Conservation (phyloP, 441 rosid species). For the Lepidium campestre region DNA sequence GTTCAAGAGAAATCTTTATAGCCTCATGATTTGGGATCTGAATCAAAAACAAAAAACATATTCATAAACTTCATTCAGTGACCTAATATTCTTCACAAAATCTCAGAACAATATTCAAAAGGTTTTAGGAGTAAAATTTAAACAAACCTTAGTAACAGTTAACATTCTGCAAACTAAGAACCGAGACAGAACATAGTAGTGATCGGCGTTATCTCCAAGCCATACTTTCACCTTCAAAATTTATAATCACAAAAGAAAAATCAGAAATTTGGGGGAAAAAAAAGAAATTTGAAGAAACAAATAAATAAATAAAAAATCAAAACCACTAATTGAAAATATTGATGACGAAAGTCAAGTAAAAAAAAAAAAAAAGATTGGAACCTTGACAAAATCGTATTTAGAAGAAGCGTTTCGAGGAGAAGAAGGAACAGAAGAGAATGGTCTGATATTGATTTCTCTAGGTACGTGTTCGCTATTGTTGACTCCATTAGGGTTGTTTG, state of each 20-base stretch:
- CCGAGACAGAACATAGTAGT: conserved; percentile 91
- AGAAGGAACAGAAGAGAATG: conserved; percentile 46
- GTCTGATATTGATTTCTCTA: conserved; percentile 27
- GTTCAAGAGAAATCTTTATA: conserved; percentile 91
- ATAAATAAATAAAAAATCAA: too few relatives aligned
- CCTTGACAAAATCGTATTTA: conserved; percentile 99
- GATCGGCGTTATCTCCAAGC: conserved; percentile 96
- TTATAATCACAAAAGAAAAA: neutral
- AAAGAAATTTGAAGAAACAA: neutral
- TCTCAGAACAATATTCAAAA: neutral
- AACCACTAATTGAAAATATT: neutral
- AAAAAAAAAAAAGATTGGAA: conserved; percentile 1
- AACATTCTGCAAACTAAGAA: conserved; percentile 92
- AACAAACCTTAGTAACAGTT: conserved; percentile 86
- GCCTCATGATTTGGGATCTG: conserved; percentile 98
- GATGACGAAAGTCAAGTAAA: neutral
- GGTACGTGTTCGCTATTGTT: conserved; percentile 19
- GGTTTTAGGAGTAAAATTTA: neutral
- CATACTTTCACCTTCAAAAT: conserved; percentile 79
- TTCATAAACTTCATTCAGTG: neutral
- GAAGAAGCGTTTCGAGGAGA: conserved; percentile 86
- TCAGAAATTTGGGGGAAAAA: too few relatives aligned
- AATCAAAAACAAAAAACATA: neutral
- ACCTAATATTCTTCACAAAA: neutral
- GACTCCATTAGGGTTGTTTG: neutral